Percentiles rank a stretch among this genome's conserved stretches.
Conservation (phyloP, 768 basidiomycete genomes). For the Sarcomyxa edulis region DNA sequence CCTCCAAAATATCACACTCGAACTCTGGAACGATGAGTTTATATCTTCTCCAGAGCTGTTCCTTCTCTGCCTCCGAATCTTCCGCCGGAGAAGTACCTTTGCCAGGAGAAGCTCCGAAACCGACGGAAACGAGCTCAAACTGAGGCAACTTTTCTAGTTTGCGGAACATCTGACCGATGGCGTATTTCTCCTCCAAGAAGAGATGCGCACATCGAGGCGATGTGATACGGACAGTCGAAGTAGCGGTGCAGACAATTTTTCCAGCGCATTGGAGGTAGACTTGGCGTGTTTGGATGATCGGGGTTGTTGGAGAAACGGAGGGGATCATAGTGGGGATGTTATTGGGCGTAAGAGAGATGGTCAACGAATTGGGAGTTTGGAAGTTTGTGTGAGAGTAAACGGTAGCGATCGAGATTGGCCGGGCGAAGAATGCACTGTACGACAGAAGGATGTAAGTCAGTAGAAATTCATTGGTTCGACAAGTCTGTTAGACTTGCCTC, state of each 20-base stretch:
- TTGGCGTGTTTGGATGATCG: conserved; percentile 58
- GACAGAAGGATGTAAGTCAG: background rate
- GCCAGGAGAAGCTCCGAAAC: conserved; percentile 26
- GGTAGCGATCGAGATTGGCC: conserved; percentile 52
- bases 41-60: conserved; percentile 51
- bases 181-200: conserved; percentile 62
- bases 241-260: conserved; percentile 58
- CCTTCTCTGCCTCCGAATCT: conserved; percentile 8
- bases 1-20: conserved; percentile 63
- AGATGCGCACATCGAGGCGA: conserved; percentile 51
- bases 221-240: conserved; percentile 59
- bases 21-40: conserved; percentile 51
- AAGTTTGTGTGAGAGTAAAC: conserved; percentile 39
- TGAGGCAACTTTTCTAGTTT: conserved; percentile 46
- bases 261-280: conserved; percentile 57
- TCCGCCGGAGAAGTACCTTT: conserved; percentile 15
- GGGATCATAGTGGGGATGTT: conserved; percentile 29
- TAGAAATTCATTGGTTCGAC: background rate
- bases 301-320: conserved; percentile 38
- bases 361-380: conserved; percentile 9
- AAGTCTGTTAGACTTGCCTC: conserved; percentile 34
- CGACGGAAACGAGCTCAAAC: conserved; percentile 55
- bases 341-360: conserved; percentile 26
- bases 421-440: conserved; percentile 67
- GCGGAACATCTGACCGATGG: conserved; percentile 65